Evolutionary conservation across 2,329 filamentous ascomycete species (phyloP), one percentile per base, ranked within the genome.

Genomic region (Hymenoscyphus fraxineus): DNA sequence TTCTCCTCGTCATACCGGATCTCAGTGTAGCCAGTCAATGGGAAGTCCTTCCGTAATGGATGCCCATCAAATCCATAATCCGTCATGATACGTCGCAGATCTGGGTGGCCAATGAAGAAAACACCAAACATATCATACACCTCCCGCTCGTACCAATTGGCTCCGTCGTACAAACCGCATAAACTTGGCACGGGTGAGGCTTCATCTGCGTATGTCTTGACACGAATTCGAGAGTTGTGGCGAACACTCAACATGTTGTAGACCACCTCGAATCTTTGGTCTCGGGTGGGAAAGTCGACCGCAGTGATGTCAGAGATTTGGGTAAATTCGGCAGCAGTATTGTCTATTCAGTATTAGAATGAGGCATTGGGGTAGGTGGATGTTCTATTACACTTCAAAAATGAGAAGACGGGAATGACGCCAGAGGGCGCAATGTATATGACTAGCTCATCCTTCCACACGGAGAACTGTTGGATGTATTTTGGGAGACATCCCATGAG

Each of bases 1-100:
- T 97, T 99, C 85, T 99, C 96, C 81, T 99, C 95, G 72, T 99
- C 95, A 76, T 96, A 99, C 75, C 95, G 86, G 71, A 99, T 90
- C 82, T 99, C 96, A 40, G 95, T 99, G 82, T 99, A 99, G 58
- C 95, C 95, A 2, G 95, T 97, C 77, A 99, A 81, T 27, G 95
- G 95, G 82, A 99, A 99, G 77, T 99, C 95, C 82, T 99, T 99
- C 76, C 96, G 87, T 76, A 99, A 81, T 54, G 95, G 95, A 81
- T 99, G 95, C 61, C 95, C 95, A 78, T 99, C 96, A 76, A 99
- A 99, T 61, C 95, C 95, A 78, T 99, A 99, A 78, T 99, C 95
- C 70, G 95, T 99, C 94, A 99, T 96, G 81, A 99, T 98, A 72
- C 95, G 88, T 78, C 95, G 88, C 73, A 99, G 83, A 81, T 99